Evolutionary conservation across 345 rosid species (phyloP).

Genomic region (Linum trigynum): DNA sequence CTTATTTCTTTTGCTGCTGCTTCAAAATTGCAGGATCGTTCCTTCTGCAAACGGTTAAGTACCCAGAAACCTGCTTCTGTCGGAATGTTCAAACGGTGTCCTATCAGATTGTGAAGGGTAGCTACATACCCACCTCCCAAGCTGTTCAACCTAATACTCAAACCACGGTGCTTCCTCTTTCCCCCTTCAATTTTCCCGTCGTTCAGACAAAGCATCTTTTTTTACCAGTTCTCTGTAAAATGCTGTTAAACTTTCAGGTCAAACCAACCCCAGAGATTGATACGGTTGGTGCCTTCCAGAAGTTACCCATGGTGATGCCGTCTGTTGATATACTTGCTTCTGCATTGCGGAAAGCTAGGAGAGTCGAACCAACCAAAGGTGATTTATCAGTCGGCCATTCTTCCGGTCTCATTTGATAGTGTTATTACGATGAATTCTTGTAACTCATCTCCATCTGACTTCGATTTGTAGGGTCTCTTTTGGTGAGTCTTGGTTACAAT

Average conservation of each 20-base stretch:
- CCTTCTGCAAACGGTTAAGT: conserved; percentile 12
- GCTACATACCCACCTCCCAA: conserved; percentile 45
- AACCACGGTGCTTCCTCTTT: conserved; percentile 19
- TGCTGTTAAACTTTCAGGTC: conserved; percentile 31
- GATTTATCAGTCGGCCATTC: not conserved
- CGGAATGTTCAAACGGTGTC: conserved; percentile 48
- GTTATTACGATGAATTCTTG: not conserved
- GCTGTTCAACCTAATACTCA: conserved; percentile 17
- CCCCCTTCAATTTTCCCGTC: too few species aligned
- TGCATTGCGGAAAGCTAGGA: conserved; percentile 63
- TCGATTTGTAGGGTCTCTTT: too few species aligned
- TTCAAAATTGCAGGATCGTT: conserved; percentile 20
- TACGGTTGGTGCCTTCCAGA: conserved; percentile 82
- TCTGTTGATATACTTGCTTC: conserved; percentile 68
- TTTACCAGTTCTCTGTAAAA: not conserved
- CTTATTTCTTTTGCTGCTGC: not conserved
- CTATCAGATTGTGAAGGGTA: conserved; percentile 38
- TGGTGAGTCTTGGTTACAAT: too few species aligned
- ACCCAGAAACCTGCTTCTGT: conserved; percentile 34
- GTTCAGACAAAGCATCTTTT: too few species aligned
- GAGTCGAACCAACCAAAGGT: conserved; percentile 81
- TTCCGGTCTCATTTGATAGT: not conserved
- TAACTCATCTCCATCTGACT: too few species aligned
- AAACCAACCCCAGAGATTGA: conserved; percentile 24
- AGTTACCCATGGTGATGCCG: conserved; percentile 93